Conservation (phyloP, 2,329 filamentous ascomycete genomes). For the Epichloe baconii region DNA sequence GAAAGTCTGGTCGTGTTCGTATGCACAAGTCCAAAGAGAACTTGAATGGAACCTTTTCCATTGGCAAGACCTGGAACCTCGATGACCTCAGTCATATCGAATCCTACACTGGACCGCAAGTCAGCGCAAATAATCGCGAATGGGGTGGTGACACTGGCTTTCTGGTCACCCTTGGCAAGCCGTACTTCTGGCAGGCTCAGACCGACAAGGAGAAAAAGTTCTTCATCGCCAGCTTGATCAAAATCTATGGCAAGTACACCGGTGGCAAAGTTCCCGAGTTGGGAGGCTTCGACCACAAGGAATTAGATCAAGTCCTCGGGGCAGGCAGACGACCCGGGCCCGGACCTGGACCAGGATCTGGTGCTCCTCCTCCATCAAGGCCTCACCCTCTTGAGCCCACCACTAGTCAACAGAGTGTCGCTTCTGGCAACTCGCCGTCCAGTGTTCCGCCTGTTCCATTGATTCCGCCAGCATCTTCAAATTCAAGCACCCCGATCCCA, state of each 20-base stretch:
- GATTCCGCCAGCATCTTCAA: constrained; percentile 9
- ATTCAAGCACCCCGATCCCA: constrained; percentile 12
- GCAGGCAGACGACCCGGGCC: constrained; percentile 29
- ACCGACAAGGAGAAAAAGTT: constrained; percentile 96
- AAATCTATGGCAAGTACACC: constrained; percentile 95
- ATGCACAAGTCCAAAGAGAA: constrained; percentile 98
- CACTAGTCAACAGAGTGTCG: constrained; percentile 10
- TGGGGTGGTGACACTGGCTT: constrained; percentile 83
- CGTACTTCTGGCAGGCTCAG: constrained; percentile 93
- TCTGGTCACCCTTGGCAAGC: constrained; percentile 76
- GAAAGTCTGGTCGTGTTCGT: constrained; percentile 81
- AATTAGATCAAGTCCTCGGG: constrained; percentile 64
- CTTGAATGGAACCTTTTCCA: constrained; percentile 83
- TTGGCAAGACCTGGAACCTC: constrained; percentile 96
- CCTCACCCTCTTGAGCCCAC: constrained; percentile 15
- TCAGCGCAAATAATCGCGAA: constrained; percentile 47
- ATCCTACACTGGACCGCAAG: constrained; percentile 55
- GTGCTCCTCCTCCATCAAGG: constrained; percentile 9
- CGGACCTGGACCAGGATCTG: constrained; percentile 14
- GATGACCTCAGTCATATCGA: constrained; percentile 79
- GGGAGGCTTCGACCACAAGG: constrained; percentile 67
- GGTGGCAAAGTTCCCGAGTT: constrained; percentile 70
- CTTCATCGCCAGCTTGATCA: constrained; percentile 90
- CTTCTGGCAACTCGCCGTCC: constrained; percentile 8
- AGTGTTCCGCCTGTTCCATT: constrained; percentile 5